Percentiles rank a stretch among this genome's conserved stretches.
Evolutionary conservation across 139 green algal genomes (phyloP).

Genomic region (Haematococcus lacustris): DNA sequence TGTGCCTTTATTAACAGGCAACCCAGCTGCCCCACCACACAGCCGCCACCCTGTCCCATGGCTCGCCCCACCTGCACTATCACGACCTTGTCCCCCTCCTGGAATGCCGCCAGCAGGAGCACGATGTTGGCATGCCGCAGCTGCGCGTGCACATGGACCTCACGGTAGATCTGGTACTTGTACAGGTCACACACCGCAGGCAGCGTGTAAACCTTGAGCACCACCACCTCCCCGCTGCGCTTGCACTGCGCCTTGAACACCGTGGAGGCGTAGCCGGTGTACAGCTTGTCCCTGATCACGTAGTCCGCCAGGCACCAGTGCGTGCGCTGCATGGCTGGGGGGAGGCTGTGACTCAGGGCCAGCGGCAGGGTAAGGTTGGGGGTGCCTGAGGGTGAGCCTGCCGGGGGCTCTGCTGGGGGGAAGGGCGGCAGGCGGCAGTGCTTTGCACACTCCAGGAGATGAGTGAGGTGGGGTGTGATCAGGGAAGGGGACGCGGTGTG

Average conservation of each 20-base stretch:
- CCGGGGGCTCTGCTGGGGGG: background rate
- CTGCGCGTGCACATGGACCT: constrained; percentile 40
- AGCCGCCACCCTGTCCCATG: too few relatives aligned
- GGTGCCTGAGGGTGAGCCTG: background rate
- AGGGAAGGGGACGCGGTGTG: too few relatives aligned
- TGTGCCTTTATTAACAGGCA: too few relatives aligned
- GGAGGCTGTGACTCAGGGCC: constrained; percentile 29
- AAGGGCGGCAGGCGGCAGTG: too few relatives aligned
- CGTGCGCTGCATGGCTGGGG: constrained; percentile 36
- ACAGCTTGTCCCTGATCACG: constrained; percentile 43
- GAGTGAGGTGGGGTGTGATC: too few relatives aligned
- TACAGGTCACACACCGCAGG: constrained; percentile 44
- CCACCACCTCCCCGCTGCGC: constrained; percentile 29
- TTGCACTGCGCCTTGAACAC: constrained; percentile 52
- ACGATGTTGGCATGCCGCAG: constrained; percentile 52
- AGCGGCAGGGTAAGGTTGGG: constrained; percentile 20
- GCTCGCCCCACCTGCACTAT: too few relatives aligned
- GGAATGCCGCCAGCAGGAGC: constrained; percentile 43
- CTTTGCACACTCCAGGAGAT: too few relatives aligned
- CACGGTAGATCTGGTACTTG: constrained; percentile 55
- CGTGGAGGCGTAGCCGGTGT: constrained; percentile 41
- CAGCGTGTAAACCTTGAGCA: constrained; percentile 48
- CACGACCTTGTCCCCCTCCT: constrained; percentile 31
- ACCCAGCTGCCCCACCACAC: too few relatives aligned
- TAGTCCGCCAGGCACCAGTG: constrained; percentile 47